Evolutionary conservation across 2,329 filamentous ascomycete genomes (phyloP), one percentile per base, ranked within the genome.

Genomic region (Verticillium dahliae): DNA sequence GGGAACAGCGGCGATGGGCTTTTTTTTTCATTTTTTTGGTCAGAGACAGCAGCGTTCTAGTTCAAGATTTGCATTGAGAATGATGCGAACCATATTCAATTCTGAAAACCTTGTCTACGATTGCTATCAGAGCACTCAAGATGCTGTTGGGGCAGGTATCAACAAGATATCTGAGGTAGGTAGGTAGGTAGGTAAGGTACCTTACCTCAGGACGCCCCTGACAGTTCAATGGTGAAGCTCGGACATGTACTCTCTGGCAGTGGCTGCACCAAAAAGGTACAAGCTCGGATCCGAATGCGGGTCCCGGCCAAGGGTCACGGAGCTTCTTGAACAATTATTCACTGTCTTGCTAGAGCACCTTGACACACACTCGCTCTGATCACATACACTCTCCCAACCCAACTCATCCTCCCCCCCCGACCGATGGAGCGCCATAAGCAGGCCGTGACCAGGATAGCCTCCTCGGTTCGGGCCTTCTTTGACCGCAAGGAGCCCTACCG

Each of bases 401-500:
- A 10, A 18, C 13, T 55, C 31, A 22, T 14, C 41, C 31, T 22
- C 18, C 39, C 33, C 39, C 18, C n/a, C 55, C 62, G 54, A 6
- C 61, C 34, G 15, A 82, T 84, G 81, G 81, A 84, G 61, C 77
- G 77, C 64, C 82, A 85, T 73, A 74, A 72, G 58, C 73, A 78
- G 60, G 74, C 80, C 59, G 80, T 85, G 59, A 69, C 73, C 62
- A 73, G 75, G 39, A 81, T 85, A 63, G 76, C 82, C 55, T 66
- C 75, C 33, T 73, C 80, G 6, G 80, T 84, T 58, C 76, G 78
- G 62, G 68, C 74, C 69, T 80, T 79, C 72, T 83, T 80, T 70
- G 74, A 78, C 62, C 72, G 76, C 57, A 72, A 74, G 57, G 75
- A 80, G 70, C 83, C 88, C 27, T 93, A 90, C 78, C 85, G 90